These are phyloP conservation scores for Plantago lanceolata DNA, from an alignment of 305 asterid species.

Conservation along the genomic window DNA sequence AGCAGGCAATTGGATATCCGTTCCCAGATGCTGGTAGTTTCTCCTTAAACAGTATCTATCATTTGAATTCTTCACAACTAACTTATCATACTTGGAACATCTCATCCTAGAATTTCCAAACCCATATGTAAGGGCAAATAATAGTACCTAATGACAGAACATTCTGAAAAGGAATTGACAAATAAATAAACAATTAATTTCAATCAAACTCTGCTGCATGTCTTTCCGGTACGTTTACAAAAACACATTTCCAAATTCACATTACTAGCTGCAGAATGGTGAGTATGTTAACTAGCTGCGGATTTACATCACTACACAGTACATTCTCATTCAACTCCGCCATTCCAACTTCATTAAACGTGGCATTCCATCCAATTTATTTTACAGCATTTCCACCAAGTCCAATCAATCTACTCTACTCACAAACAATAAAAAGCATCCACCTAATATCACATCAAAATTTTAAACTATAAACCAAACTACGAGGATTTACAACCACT, in stretches of 20 bases:
- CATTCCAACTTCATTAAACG: no score
- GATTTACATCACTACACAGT: no score
- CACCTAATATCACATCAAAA: not conserved
- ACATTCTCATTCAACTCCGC: no score
- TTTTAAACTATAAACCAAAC: not conserved
- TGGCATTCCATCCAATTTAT: no score
- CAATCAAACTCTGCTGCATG: not conserved
- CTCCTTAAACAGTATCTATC: not conserved
- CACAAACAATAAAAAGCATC: not conserved
- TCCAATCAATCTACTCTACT: not conserved
- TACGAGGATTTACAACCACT: not conserved
- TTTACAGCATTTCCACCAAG: no score
- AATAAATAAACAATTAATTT: no score
- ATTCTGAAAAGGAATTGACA: not conserved
- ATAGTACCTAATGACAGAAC: not conserved
- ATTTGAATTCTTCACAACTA: not conserved
- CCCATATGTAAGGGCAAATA: not conserved
- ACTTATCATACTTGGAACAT: not conserved
- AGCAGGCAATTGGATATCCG: not conserved
- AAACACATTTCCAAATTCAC: not conserved
- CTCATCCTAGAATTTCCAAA: no score
- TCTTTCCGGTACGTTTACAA: not conserved
- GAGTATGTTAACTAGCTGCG: not conserved
- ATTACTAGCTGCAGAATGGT: not conserved
- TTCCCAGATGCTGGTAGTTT: not conserved